These are phyloP conservation scores for Fusarium miscanthi DNA, from an alignment of 2,329 filamentous ascomycete species.

Conservation along the genomic window DNA sequence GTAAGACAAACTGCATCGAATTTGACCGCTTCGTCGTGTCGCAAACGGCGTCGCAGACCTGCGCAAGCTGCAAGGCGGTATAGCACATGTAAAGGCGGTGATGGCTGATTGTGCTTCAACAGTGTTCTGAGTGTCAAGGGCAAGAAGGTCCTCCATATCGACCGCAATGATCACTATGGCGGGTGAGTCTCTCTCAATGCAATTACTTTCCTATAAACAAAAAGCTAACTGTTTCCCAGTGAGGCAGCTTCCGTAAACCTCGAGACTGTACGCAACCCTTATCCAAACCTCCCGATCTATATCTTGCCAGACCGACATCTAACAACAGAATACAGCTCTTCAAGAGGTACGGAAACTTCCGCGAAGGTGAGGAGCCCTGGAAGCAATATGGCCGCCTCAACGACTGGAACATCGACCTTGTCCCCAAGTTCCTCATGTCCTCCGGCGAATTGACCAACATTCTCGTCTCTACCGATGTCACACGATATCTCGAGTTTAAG, in stretches of 20 bases:
- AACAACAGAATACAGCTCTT: constrained; percentile 73
- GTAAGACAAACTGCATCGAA: constrained; percentile 61
- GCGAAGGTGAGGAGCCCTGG: constrained; percentile 88
- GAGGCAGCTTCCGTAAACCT: constrained; percentile 98
- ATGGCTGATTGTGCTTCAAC: constrained; percentile 36
- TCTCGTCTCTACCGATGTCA: constrained; percentile 93
- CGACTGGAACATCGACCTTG: constrained; percentile 99
- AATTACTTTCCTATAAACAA: background rate
- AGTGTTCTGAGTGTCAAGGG: constrained; percentile 96
- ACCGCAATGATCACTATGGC: constrained; percentile 98
- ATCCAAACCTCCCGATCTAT: constrained; percentile 21
- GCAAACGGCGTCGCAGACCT: constrained; percentile 5
- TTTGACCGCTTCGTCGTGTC: background rate
- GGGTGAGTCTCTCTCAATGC: constrained; percentile 71
- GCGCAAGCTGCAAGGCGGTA: constrained; percentile 24
- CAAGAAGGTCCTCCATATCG: constrained; percentile 98
- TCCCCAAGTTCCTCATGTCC: constrained; percentile 98
- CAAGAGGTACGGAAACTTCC: constrained; percentile 92
- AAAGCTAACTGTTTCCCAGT: constrained; percentile 54
- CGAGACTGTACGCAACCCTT: constrained; percentile 74
- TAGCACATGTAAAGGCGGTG: constrained; percentile 38
- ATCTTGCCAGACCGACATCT: constrained; percentile 38
- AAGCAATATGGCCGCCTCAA: constrained; percentile 96
- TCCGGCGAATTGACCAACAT: constrained; percentile 99
- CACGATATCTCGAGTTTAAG: constrained; percentile 90